Conservation (phyloP, 129 eudicot species). For the Kitagawia praeruptora region DNA sequence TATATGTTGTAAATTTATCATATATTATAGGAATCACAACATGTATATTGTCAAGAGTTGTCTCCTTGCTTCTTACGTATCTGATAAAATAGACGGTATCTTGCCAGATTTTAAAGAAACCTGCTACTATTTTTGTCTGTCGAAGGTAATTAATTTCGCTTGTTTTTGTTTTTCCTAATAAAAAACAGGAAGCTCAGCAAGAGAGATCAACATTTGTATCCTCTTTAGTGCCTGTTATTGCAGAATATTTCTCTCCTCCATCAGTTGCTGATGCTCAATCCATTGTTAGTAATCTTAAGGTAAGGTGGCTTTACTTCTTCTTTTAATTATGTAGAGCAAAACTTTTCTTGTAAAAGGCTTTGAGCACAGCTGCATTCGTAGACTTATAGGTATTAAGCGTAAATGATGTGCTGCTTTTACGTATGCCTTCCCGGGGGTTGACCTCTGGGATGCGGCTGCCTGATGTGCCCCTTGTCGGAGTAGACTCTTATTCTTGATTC, state of each 20-base stretch:
- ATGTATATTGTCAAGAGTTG: neutral
- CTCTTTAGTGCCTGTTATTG: conserved; percentile 85
- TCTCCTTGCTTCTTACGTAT: neutral
- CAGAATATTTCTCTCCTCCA: conserved; percentile 81
- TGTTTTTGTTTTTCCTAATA: conserved; percentile 9
- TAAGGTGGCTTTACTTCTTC: conserved; percentile 3
- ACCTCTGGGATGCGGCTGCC: neutral
- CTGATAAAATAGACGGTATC: neutral
- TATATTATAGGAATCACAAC: neutral
- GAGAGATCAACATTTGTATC: conserved; percentile 74
- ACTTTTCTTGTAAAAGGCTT: neutral
- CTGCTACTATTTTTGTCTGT: neutral
- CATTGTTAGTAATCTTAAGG: conserved; percentile 87
- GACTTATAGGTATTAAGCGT: neutral
- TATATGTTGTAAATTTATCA: neutral
- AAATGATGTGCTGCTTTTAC: neutral
- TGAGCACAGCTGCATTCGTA: neutral
- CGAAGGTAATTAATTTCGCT: conserved; percentile 5
- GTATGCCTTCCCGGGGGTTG: neutral
- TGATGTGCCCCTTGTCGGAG: neutral
- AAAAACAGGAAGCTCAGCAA: conserved; percentile 85
- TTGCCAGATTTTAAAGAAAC: neutral
- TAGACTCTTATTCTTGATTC: neutral
- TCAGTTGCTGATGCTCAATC: conserved; percentile 80
- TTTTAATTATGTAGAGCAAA: neutral